These are phyloP conservation scores for Rickenella mellea DNA, from an alignment of 768 basidiomycete species.

Conservation along the genomic window DNA sequence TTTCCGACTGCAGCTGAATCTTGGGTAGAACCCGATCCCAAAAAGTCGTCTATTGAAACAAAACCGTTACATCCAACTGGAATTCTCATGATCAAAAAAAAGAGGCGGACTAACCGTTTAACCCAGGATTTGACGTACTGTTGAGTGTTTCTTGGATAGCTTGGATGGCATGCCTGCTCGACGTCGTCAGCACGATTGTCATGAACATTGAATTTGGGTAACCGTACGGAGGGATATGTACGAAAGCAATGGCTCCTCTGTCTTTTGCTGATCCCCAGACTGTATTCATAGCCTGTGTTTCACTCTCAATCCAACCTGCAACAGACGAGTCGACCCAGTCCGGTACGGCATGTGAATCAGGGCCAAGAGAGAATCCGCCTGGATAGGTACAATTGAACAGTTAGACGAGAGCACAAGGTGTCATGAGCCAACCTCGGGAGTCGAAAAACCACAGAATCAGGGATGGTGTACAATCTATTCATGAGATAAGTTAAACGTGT, in stretches of 20 bases:
- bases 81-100: too few relatives aligned
- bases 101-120: constrained; percentile 24
- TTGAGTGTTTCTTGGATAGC: constrained; percentile 25
- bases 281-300: constrained; percentile 42
- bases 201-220: neutral
- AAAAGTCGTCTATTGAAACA: constrained; percentile 32
- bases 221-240: constrained; percentile 66
- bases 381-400: constrained; percentile 1
- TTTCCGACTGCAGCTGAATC: constrained; percentile 35
- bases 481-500: neutral
- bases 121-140: constrained; percentile 30
- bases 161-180: constrained; percentile 23
- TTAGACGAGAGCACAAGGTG: neutral
- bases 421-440: constrained; percentile 43
- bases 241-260: constrained; percentile 56
- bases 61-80: neutral
- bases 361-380: constrained; percentile 42
- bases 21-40: constrained; percentile 53
- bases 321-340: constrained; percentile 67
- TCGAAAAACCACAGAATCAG: constrained; percentile 74
- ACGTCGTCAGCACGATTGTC: neutral
- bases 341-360: constrained; percentile 34
- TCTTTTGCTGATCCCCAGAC: constrained; percentile 47
- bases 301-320: constrained; percentile 47
- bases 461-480: constrained; percentile 34